These are phyloP conservation scores for Pleurotus cornucopiae DNA, from an alignment of 768 basidiomycete genomes.

Conservation along the genomic window DNA sequence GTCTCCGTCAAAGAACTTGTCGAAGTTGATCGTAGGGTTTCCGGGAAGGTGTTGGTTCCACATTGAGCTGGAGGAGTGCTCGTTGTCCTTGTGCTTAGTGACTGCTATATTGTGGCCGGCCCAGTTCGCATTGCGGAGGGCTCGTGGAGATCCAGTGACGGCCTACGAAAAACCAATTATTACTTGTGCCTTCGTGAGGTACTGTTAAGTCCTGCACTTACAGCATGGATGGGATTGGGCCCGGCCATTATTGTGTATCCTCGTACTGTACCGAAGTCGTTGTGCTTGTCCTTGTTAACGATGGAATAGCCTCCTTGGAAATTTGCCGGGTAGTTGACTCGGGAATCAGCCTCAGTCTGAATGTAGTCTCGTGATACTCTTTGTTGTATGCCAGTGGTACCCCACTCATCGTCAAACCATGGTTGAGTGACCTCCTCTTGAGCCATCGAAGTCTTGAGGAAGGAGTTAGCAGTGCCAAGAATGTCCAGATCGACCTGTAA, in stretches of 20 bases:
- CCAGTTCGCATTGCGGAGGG: slow-evolving; percentile 62
- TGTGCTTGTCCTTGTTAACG: slow-evolving; percentile 47
- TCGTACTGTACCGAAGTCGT: slow-evolving; percentile 52
- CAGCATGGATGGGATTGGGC: slow-evolving; percentile 47
- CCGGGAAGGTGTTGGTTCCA: slow-evolving; percentile 67
- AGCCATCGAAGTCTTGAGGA: slow-evolving; percentile 44
- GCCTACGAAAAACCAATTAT: slow-evolving; percentile 29
- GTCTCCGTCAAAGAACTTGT: slow-evolving; percentile 62
- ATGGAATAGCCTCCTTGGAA: slow-evolving; percentile 55
- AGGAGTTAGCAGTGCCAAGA: slow-evolving; percentile 54
- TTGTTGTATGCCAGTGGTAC: slow-evolving; percentile 50
- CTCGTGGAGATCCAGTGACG: slow-evolving; percentile 54
- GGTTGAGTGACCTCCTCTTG: slow-evolving; percentile 46
- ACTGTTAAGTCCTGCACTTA: slow-evolving; percentile 12
- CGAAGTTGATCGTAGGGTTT: slow-evolving; percentile 49
- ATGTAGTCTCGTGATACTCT: slow-evolving; percentile 44
- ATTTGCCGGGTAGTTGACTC: slow-evolving; percentile 49
- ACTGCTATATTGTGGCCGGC: slow-evolving; percentile 60
- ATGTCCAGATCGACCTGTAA: slow-evolving; percentile 60
- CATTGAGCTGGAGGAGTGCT: slow-evolving; percentile 50
- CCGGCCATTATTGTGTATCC: slow-evolving; percentile 64
- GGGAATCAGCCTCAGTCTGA: slow-evolving; percentile 44
- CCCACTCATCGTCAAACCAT: slow-evolving; percentile 65
- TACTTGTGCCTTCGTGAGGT: not conserved
- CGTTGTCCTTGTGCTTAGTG: slow-evolving; percentile 55